Evolutionary conservation across 495 filamentous ascomycete genomes (phyloP).

Genomic region (Lasiosphaeris hirsuta): DNA sequence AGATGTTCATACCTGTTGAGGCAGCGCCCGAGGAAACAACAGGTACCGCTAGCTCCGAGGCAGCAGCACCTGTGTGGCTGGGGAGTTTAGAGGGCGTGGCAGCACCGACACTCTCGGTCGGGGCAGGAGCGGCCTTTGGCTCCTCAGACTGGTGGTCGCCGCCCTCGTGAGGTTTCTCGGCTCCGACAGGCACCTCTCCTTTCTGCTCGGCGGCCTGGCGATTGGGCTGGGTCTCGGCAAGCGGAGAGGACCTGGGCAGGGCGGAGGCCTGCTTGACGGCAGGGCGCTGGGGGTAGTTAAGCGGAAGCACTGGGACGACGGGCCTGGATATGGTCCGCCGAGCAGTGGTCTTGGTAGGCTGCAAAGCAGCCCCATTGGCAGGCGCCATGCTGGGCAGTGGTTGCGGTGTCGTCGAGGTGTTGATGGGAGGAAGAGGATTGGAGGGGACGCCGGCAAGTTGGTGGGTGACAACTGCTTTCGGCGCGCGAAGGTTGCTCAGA

Average conservation of each 20-base stretch:
- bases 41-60: background rate
- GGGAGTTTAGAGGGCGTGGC: slow-evolving; percentile 9
- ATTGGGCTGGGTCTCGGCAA: background rate
- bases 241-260: slow-evolving; percentile 6
- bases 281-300: slow-evolving; percentile 29
- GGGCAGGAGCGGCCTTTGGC: background rate
- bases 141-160: background rate
- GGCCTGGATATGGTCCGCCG: slow-evolving; percentile 17
- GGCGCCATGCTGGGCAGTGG: slow-evolving; percentile 26
- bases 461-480: background rate
- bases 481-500: background rate
- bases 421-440: background rate
- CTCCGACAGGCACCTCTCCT: background rate
- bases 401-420: background rate
- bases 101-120: background rate
- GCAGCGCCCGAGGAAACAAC: background rate
- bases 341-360: slow-evolving; percentile 19
- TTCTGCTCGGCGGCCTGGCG: background rate
- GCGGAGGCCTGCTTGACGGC: slow-evolving; percentile 11
- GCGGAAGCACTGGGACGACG: slow-evolving; percentile 29
- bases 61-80: background rate
- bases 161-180: slow-evolving; percentile 2
- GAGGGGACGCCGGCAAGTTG: background rate
- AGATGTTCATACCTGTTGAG: slow-evolving; percentile 15
- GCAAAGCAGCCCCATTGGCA: slow-evolving; percentile 21